Conservation (phyloP, 1,139 yeast genomes). For the Pneumocystis sp. region DNA sequence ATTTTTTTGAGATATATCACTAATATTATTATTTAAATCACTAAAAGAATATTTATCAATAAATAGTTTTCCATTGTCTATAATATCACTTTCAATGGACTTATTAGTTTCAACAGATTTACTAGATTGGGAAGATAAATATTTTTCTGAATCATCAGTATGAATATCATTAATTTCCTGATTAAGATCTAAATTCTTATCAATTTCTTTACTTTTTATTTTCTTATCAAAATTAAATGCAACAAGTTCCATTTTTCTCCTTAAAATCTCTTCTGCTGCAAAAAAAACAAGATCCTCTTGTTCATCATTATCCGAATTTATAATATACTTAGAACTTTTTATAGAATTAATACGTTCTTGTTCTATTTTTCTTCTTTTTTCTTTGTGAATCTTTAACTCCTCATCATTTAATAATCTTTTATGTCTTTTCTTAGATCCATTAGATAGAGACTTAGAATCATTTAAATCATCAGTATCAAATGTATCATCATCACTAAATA, state of each 20-base stretch:
- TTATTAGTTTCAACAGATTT: not conserved
- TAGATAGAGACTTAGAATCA: not conserved
- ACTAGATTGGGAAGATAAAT: not conserved
- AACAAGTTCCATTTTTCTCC: not conserved
- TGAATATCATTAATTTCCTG: not conserved
- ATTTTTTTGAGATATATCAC: not conserved
- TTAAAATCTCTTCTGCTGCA: conserved; percentile 6
- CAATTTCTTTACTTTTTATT: not conserved
- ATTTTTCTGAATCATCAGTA: not conserved
- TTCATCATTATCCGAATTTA: conserved; percentile 12
- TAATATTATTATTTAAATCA: not conserved
- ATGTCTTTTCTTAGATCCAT: not conserved
- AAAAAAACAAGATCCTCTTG: conserved; percentile 6
- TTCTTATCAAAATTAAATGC: not conserved
- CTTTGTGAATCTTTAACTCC: conserved; percentile 4
- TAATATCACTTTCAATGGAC: not conserved
- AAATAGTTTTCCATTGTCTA: not conserved
- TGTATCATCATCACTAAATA: conserved; percentile 3
- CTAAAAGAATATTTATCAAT: not conserved
- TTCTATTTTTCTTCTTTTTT: conserved; percentile 6
- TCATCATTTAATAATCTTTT: conserved; percentile 3
- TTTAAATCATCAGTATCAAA: conserved; percentile 1
- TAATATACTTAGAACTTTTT: conserved; percentile 11
- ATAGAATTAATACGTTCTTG: conserved; percentile 4
- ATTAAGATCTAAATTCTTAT: not conserved